Evolutionary conservation across 2,329 filamentous ascomycete species (phyloP), one percentile per base, ranked within the genome.

Genomic region (Coniochaeta sp.): DNA sequence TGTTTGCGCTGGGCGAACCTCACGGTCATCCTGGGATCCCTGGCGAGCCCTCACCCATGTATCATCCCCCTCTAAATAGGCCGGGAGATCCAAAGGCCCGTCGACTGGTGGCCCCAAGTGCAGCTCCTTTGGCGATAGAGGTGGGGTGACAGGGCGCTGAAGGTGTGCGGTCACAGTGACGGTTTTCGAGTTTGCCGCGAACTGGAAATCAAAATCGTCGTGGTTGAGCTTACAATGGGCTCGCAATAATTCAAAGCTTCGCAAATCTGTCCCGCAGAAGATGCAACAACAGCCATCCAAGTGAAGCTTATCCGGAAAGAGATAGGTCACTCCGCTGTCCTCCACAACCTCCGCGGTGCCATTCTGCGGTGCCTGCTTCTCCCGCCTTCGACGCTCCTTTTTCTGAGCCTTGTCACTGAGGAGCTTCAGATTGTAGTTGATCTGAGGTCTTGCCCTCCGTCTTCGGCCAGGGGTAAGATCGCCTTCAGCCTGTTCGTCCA

Each of bases 391-490:
- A 16, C 63, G 61, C 40, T 76, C 74, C 57, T 71, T 77, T 4
- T 79, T 78, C 50, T 79, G 72, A 6, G 78, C 78, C 57, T 78
- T 76, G 57, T 80, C 78, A 62, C 76, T 83, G 14, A 84, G 65
- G 12, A 76, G 68, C 60, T 82, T 83, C 32, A 84, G 63, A 56
- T 85, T 85, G 60, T 85, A 85, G 54, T 77, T 76, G 52, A 72
- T 74, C 38, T 68, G 68, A 16, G 65, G 71, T 50, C 79, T 72
- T 14, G 68, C 65, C 40, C 79, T 72, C 16, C 80, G 63, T 1
- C 75, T 74, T 53, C 78, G 72, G 50, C 71, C 78, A 0, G 78
- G 77, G 2, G 78, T 81, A 13, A 70, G 66, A n/a, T 77, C 75
- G 24, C 73, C 73, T 20, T 75, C 71, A 6, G 60, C 55, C 8